Evolutionary conservation across 805 yeast species (phyloP).

Genomic region (Nakazawaea pomicola): DNA sequence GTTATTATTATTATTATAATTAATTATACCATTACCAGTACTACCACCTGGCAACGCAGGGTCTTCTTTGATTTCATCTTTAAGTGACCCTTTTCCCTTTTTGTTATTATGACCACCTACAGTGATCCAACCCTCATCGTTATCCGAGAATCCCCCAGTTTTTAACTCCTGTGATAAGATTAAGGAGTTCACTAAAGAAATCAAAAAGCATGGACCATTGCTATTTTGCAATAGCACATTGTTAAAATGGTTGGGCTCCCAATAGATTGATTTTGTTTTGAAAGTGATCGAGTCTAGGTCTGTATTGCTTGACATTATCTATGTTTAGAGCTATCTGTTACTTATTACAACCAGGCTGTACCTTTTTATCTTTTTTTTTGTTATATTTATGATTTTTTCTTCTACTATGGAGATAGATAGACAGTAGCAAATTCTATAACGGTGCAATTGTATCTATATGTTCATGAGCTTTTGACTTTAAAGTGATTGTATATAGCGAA

Average conservation of each 20-base stretch:
- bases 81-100: background rate
- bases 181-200: constrained; percentile 71
- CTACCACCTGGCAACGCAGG: background rate
- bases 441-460: too few relatives aligned
- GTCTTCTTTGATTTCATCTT: background rate
- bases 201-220: constrained; percentile 86
- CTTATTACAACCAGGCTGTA: background rate
- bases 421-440: too few relatives aligned
- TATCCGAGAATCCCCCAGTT: constrained; percentile 4
- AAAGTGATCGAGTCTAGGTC: constrained; percentile 14
- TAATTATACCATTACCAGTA: too few relatives aligned
- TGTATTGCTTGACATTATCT: background rate
- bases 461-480: too few relatives aligned
- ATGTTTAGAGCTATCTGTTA: background rate
- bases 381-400: too few relatives aligned
- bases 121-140: constrained; percentile 18
- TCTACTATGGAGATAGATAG: too few relatives aligned
- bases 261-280: constrained; percentile 23
- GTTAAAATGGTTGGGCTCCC: constrained; percentile 31
- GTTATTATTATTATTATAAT: too few relatives aligned
- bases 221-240: constrained; percentile 69
- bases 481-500: background rate
- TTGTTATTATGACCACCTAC: constrained; percentile 12
- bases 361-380: background rate
- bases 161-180: constrained; percentile 40